Conservation (phyloP, 75 land plant species). For the Chamaecyparis obtusa region DNA sequence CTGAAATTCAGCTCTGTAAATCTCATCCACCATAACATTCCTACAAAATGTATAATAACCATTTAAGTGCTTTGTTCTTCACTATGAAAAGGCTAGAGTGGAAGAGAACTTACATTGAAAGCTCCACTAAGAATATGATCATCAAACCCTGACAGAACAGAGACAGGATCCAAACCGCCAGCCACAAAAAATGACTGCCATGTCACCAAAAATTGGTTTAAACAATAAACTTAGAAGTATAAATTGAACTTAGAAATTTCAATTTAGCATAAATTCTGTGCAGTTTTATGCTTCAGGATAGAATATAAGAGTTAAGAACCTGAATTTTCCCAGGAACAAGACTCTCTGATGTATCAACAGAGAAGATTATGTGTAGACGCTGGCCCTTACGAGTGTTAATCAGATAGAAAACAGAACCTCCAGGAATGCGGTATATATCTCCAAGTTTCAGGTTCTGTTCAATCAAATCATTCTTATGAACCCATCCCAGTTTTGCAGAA, state of each 20-base stretch:
- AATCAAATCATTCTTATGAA: conserved; percentile 35
- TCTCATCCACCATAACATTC: too few relatives aligned
- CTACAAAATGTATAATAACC: neutral
- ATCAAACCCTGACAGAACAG: conserved; percentile 63
- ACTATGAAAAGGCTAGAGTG: neutral
- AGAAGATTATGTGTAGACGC: conserved; percentile 48
- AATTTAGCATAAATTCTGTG: neutral
- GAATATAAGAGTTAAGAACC: conserved; percentile 17
- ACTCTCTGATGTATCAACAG: conserved; percentile 47
- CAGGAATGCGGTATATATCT: conserved; percentile 49
- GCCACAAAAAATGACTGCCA: conserved; percentile 70
- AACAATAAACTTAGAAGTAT: neutral
- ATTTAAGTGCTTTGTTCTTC: neutral
- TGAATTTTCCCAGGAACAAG: conserved; percentile 34
- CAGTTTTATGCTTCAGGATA: neutral
- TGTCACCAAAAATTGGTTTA: neutral
- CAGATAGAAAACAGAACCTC: conserved; percentile 69
- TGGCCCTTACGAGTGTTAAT: conserved; percentile 45
- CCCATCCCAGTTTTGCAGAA: conserved; percentile 40
- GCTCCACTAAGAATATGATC: conserved; percentile 39
- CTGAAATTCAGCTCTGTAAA: too few relatives aligned
- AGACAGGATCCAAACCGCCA: conserved; percentile 56
- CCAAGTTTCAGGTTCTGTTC: conserved; percentile 50
- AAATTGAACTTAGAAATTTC: neutral
- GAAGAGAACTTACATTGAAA: conserved; percentile 48